phyloP scores from a whole-genome alignment of 1,284 basidiomycete genomes.

The Ganoderma multipileum region DNA sequence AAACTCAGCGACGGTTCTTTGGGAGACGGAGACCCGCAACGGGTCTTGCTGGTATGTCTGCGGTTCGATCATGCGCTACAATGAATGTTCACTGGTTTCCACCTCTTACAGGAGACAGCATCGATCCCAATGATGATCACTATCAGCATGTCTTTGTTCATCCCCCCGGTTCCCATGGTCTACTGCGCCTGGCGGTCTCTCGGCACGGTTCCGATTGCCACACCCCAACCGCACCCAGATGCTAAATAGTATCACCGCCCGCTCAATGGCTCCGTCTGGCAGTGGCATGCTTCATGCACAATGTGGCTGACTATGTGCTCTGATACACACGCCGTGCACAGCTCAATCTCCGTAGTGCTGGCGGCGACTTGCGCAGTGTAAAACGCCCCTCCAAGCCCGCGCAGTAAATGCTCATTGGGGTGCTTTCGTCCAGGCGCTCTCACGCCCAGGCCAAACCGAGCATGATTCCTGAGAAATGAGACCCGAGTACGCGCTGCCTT shows the following conservation, averaged over 20 bases:
- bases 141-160: slow-evolving; percentile 17
- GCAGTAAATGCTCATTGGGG: slow-evolving; percentile 7
- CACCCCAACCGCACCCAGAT: slow-evolving; percentile 4
- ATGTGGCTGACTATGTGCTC: slow-evolving; percentile 3
- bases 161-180: slow-evolving; percentile 20
- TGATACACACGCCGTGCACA: slow-evolving; percentile 1
- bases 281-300: neutral
- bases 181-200: slow-evolving; percentile 15
- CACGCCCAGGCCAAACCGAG: slow-evolving; percentile 16
- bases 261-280: neutral
- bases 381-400: neutral
- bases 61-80: slow-evolving; percentile 6
- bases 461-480: neutral
- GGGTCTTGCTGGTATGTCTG: neutral
- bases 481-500: slow-evolving; percentile 15
- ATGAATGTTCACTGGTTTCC: neutral
- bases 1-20: neutral
- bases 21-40: neutral
- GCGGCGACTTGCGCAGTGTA: neutral
- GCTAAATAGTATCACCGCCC: neutral
- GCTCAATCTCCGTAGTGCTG: neutral
- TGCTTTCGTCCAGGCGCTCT: slow-evolving; percentile 16
- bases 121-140: slow-evolving; percentile 23
- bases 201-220: slow-evolving; percentile 21
- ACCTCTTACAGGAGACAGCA: slow-evolving; percentile 15